Base-by-base conservation (phyloP, 2,329 filamentous ascomycete species). In the Magnaporthiopsis rhizophila region DNA sequence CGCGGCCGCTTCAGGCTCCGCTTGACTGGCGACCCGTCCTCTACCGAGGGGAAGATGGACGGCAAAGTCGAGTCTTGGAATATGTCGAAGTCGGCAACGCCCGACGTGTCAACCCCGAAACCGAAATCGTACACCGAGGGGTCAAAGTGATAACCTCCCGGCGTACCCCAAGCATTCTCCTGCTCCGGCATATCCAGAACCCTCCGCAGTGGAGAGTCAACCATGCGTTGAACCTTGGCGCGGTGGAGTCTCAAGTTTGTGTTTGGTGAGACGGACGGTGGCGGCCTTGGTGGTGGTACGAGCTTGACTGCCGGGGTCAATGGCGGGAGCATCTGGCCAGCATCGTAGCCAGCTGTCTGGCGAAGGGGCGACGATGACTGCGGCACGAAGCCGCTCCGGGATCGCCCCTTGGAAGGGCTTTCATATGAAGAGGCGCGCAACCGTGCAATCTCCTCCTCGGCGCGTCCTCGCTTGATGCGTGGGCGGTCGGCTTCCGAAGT, bases 371-470 rank as follows among this genome's bases (percentile, higher is more conserved):
- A 92, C 2, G 89, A 92, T 3, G 88, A 89, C 24, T 79, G 74
- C 11, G 84, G 82, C 50, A 81, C 75, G 64, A 81, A 79, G 6
- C 76, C 80, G 66, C 81, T 78, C 64, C 79, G 79, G 15, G 84
- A 82, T 58, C 87, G 83, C 69, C 79, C 77, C 77, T 91, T 92
- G 62, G 87, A 90, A 5, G 95, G 95, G 72, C 93, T 98, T 15
- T 97, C 93, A 71, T 93, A 94, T 2, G 92, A 97, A 1, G 94
- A 97, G 67, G 90, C 91, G 69, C 95, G 89, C 64, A 98, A 89
- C 57, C 94, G 91, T 59, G 90, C 91, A 79, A 99, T 97, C 76
- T 97, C 95, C 71, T 96, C 93, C 75, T 98, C 95, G 21, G 95
- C 95, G 66, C 94, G 89, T 36, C 94, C 94, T 66, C 91, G 89